Percentiles rank a stretch among this genome's conserved stretches.
These are phyloP conservation scores for Symbiodinium pilosum DNA, from an alignment of 73 alveolate genomes.

Conservation along the genomic window DNA sequence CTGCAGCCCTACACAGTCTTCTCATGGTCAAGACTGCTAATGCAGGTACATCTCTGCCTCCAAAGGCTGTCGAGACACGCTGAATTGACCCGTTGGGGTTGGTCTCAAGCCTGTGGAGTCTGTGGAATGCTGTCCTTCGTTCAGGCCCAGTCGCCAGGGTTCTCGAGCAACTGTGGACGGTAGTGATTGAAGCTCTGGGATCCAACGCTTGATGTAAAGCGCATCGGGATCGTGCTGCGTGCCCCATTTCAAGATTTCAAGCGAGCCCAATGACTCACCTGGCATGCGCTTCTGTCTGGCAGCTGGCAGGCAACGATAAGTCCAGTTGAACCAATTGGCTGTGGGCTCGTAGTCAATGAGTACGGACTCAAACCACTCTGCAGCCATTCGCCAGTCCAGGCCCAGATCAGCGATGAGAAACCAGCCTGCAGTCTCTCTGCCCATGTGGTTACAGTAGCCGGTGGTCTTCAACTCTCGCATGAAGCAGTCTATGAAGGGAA, in stretches of 20 bases:
- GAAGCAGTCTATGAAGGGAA: conserved; percentile 92
- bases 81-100: conserved; percentile 68
- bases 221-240: conserved; percentile 94
- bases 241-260: conserved; percentile 93
- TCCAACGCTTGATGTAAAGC: conserved; percentile 81
- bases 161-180: conserved; percentile 90
- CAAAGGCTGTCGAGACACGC: conserved; percentile 72
- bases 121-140: not conserved
- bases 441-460: conserved; percentile 94
- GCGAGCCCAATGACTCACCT: conserved; percentile 17
- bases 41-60: conserved; percentile 27
- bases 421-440: conserved; percentile 88
- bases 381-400: conserved; percentile 93
- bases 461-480: conserved; percentile 85
- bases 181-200: conserved; percentile 41
- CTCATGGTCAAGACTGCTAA: too few species aligned
- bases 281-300: conserved; percentile 35
- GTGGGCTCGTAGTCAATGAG: conserved; percentile 90
- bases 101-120: not conserved
- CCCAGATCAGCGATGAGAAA: conserved; percentile 64
- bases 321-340: conserved; percentile 92
- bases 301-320: conserved; percentile 78
- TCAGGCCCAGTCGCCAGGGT: conserved; percentile 90
- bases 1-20: too few species aligned
- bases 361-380: conserved; percentile 92